Conservation (phyloP, 805 yeast genomes). For the Yarrowia porcina region DNA sequence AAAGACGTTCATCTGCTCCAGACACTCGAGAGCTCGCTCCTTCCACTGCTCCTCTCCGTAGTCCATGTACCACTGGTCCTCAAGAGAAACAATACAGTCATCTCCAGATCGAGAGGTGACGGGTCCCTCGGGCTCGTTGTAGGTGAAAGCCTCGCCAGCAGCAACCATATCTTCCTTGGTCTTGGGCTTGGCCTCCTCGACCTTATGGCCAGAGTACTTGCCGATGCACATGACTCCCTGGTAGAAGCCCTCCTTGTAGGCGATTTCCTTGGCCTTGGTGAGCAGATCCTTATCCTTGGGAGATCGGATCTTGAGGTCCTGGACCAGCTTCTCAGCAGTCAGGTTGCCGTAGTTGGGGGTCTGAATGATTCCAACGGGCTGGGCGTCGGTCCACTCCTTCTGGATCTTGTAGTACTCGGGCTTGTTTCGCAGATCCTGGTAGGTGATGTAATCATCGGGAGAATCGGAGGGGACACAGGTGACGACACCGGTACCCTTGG, state of each 20-base stretch:
- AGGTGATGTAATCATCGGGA: conserved; percentile 93
- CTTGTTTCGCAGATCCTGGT: conserved; percentile 77
- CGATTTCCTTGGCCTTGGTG: conserved; percentile 88
- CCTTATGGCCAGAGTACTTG: conserved; percentile 80
- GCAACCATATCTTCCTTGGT: conserved; percentile 78
- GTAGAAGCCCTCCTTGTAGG: conserved; percentile 96
- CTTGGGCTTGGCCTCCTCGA: conserved; percentile 85
- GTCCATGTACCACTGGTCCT: conserved; percentile 98
- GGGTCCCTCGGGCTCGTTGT: conserved; percentile 88
- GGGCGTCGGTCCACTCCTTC: conserved; percentile 78
- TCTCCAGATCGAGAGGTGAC: conserved; percentile 96
- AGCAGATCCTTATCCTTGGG: conserved; percentile 87
- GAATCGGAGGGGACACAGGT: conserved; percentile 99
- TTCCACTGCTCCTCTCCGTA: conserved; percentile 96
- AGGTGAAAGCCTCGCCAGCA: conserved; percentile 75
- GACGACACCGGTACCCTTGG: conserved; percentile 96
- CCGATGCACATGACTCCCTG: conserved; percentile 81
- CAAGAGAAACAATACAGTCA: conserved; percentile 91
- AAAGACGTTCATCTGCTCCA: conserved; percentile 71
- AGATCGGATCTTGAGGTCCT: conserved; percentile 85
- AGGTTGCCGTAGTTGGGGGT: conserved; percentile 86
- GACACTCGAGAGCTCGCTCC: conserved; percentile 71
- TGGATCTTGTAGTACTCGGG: conserved; percentile 86
- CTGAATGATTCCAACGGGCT: conserved; percentile 66
- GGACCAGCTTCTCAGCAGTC: conserved; percentile 79